These are phyloP conservation scores for Selaginella tamariscina DNA, from an alignment of 75 land plant species.

Conservation along the genomic window DNA sequence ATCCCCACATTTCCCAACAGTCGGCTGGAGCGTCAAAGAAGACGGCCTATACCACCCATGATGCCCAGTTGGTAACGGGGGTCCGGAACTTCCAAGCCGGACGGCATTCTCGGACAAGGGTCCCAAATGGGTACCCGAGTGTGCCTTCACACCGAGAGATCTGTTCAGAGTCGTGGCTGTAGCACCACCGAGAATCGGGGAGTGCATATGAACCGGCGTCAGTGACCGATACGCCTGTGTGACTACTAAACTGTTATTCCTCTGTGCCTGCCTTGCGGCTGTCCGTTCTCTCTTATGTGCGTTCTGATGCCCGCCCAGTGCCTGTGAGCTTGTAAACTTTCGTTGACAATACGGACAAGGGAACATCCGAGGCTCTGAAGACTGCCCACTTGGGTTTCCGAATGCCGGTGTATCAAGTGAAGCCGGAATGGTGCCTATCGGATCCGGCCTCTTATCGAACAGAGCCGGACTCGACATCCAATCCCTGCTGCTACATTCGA, in stretches of 20 bases:
- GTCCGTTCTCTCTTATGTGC: constrained; percentile 13
- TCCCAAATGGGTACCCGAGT: background rate
- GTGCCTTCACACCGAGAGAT: background rate
- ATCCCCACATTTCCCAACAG: background rate
- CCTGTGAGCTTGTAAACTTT: constrained; percentile 10
- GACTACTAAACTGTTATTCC: constrained; percentile 2
- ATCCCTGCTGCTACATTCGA: background rate
- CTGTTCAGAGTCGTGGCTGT: background rate
- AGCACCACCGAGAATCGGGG: background rate
- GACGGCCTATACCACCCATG: constrained; percentile 1
- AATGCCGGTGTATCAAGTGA: background rate
- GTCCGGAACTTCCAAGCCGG: background rate
- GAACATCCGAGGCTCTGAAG: constrained; percentile 3
- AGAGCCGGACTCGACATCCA: background rate
- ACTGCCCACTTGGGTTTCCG: background rate
- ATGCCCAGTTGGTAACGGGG: background rate
- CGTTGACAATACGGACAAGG: constrained; percentile 12
- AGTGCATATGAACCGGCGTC: background rate
- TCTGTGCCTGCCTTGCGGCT: constrained; percentile 10
- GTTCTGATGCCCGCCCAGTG: constrained; percentile 11
- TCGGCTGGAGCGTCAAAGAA: background rate
- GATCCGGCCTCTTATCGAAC: background rate
- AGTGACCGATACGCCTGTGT: background rate
- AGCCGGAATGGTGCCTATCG: background rate
- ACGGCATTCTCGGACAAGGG: background rate